Evolutionary conservation across 192 early-diverging fungal genomes (phyloP).

Genomic region (Umbelopsis isabellina): DNA sequence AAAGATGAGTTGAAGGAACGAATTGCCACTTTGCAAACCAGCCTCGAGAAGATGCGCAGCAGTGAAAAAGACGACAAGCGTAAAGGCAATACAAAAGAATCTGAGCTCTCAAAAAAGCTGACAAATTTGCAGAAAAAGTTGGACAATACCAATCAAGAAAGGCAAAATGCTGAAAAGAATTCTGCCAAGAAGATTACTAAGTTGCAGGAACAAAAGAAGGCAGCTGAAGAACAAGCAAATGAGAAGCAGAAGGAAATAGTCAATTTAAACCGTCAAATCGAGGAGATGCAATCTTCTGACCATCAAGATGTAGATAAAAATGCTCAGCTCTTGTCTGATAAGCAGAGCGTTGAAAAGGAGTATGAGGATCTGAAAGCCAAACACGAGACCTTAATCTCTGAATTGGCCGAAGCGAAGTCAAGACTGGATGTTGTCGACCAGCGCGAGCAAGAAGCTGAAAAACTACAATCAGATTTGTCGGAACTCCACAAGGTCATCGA

Average conservation of each 20-base stretch:
- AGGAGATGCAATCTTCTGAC: neutral
- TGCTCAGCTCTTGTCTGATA: neutral
- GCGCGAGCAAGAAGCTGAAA: neutral
- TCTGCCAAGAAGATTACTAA: neutral
- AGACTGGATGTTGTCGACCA: neutral
- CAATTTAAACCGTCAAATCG: neutral
- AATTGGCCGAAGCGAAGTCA: neutral
- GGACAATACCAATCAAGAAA: constrained; percentile 11
- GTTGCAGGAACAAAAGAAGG: neutral
- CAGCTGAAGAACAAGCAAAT: neutral
- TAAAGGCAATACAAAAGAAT: neutral
- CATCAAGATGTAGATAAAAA: neutral
- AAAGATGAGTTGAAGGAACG: neutral
- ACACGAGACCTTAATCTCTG: neutral
- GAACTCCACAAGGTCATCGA: neutral
- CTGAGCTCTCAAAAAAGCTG: neutral
- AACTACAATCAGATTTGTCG: neutral
- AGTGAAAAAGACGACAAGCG: neutral
- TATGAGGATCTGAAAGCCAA: neutral
- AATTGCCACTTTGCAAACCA: neutral
- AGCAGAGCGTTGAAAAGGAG: neutral
- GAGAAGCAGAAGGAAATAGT: neutral
- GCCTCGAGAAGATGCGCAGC: neutral
- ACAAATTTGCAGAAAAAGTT: neutral
- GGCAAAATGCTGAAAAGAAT: neutral